These are phyloP conservation scores for Amauroascus niger DNA, from an alignment of 2,329 filamentous ascomycete species.

Conservation along the genomic window DNA sequence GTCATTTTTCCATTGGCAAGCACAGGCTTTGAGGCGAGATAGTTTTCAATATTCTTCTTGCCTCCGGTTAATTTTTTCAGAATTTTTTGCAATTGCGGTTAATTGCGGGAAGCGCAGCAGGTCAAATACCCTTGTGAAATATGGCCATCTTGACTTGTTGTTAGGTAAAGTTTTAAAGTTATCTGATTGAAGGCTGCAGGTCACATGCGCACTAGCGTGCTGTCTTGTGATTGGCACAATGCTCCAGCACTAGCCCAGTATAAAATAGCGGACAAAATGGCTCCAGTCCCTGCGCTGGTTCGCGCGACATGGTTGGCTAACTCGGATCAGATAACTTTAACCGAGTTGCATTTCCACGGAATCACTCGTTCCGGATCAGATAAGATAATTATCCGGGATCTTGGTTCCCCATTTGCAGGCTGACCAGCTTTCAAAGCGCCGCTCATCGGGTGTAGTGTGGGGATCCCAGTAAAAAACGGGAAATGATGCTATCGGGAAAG, in stretches of 20 bases:
- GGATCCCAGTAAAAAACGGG: background rate
- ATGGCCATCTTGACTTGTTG: too few species aligned
- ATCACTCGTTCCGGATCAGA: background rate
- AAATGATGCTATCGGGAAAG: background rate
- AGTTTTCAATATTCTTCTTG: too few species aligned
- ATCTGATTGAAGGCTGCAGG: background rate
- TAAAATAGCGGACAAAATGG: background rate
- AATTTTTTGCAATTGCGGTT: too few species aligned
- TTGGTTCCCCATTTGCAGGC: background rate
- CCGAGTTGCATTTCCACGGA: background rate
- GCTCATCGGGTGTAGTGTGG: background rate
- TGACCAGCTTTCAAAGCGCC: background rate
- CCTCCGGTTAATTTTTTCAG: too few species aligned
- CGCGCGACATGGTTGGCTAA: background rate
- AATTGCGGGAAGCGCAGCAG: too few species aligned
- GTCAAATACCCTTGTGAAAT: too few species aligned
- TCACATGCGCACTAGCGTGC: background rate
- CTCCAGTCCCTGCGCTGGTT: background rate
- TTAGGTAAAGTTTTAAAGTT: background rate
- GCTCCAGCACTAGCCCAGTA: background rate
- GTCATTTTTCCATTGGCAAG: too few species aligned
- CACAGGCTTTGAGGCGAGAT: too few species aligned
- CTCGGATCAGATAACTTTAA: slow-evolving; percentile 8
- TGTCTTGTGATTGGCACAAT: background rate
- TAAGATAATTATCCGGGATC: background rate